Conservation (phyloP, 208 protist genomes). For the Trypanosoma platydactyli region DNA sequence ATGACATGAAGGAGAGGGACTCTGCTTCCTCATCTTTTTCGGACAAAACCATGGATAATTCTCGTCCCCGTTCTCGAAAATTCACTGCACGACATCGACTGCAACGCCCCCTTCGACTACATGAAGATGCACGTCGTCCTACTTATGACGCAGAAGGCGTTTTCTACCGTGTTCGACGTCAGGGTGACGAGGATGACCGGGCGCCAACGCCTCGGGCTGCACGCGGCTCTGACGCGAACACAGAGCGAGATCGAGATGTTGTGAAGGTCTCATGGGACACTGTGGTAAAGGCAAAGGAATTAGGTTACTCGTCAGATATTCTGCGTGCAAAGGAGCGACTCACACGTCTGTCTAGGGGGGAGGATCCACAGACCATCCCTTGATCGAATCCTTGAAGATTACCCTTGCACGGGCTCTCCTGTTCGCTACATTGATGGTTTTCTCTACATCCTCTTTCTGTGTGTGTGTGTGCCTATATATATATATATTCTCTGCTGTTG, state of each 20-base stretch:
- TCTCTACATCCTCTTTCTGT: background rate
- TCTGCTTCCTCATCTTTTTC: slow-evolving; percentile 3
- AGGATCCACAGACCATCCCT: slow-evolving; percentile 82
- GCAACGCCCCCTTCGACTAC: slow-evolving; percentile 59
- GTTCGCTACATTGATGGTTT: background rate
- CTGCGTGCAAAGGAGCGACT: slow-evolving; percentile 84
- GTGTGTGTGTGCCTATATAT: too few relatives aligned
- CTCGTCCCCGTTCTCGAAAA: background rate
- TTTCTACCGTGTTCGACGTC: slow-evolving; percentile 78
- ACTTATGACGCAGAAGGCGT: slow-evolving; percentile 89
- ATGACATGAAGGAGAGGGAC: background rate
- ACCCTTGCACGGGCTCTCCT: background rate
- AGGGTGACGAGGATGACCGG: slow-evolving; percentile 51
- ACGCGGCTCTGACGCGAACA: slow-evolving; percentile 56
- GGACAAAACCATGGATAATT: background rate
- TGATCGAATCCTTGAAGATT: slow-evolving; percentile 29
- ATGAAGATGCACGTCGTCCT: slow-evolving; percentile 74
- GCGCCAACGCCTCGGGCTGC: slow-evolving; percentile 60
- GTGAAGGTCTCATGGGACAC: slow-evolving; percentile 88
- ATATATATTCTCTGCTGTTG: too few relatives aligned
- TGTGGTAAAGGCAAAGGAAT: slow-evolving; percentile 59
- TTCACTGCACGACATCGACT: slow-evolving; percentile 60
- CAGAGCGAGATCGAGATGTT: slow-evolving; percentile 31
- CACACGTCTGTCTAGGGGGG: slow-evolving; percentile 80
- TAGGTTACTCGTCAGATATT: slow-evolving; percentile 70